Evolutionary conservation across 257 asterid species (phyloP), one percentile per base, ranked within the genome.

Genomic region (Vinca minor): DNA sequence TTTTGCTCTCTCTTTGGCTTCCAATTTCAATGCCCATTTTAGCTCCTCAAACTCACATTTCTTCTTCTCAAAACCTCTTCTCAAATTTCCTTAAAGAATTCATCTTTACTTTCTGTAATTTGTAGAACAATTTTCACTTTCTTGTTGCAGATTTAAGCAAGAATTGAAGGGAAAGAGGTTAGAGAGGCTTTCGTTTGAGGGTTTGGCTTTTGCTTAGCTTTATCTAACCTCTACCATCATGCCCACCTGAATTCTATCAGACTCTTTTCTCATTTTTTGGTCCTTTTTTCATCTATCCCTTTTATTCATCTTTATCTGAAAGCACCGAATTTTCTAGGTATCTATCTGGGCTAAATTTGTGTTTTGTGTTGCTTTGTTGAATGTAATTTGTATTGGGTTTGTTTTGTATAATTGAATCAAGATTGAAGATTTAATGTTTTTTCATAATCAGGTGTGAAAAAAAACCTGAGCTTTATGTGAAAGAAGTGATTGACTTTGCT

Each of bases 191-290:
- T 15, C n/a, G 42, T 17, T 20, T 56, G 60, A 64, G 79, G 78
- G 63, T 74, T 72, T 54, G 69, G 73, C 52, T n/a, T 64, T 63
- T 20, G 38, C 58, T n/a, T n/a, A n/a, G n/a, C 71, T 71, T 66
- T 46, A 45, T 32, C 65, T 17, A 36, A 42, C 44, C 39, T 13
- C 29, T 47, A n/a, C n/a, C n/a, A 26, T 62, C 42, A 59, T 68
- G 58, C 68, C 69, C n/a, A 49, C 80, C 76, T 78, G 79, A 76
- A 71, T 74, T 79, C 72, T 74, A 60, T 73, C 76, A 57, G 46
- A 66, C 69, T n/a, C 73, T 71, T 65, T 72, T 68, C 61, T 74
- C 73, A 42, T 47, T 45, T 67, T 32, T 71, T n/a, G n/a, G 66
- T 68, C 71, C 38, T 52, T 29, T n/a, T n/a, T n/a, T n/a, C n/a